Evolutionary conservation across 306 rosid genomes (phyloP), one percentile per base, ranked within the genome.

Genomic region (Crotalaria pallida): DNA sequence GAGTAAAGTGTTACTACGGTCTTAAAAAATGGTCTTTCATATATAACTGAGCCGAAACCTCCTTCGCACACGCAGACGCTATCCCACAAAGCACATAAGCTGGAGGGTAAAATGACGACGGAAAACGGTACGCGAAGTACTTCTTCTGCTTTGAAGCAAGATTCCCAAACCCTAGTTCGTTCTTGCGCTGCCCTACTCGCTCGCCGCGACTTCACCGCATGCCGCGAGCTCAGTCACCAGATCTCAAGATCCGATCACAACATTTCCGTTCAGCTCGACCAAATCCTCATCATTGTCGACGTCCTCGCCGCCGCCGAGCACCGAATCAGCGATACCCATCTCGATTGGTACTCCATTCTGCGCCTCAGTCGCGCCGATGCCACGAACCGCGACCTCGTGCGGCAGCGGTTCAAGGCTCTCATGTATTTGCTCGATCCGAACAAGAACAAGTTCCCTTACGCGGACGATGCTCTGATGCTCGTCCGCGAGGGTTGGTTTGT

Each of bases 401-500:
- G 87, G 13, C 18, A 67, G 10, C 90, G 69, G 51, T 83, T 78
- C 65, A 73, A 75, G 58, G 79, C 49, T 7, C 83, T 92, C 2
- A 31, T 69, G 0, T 66, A 67, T 13, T 83, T 84, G n/a, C 65
- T 84, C 1, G 63, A 77, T 58, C 90, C 85, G 0, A 74, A 50
- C 41, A 64, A 52, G 44, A 90, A 88, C 74, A 23, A 16, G 44
- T 77, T 75, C 10, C 69, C 88, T 1, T 71, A 79, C 17, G 68
- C 86, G 0, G 63, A 60, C 1, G 88, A 74, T 26, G 90, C 92
- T 0, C 50, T 73, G 22, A 23, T 64, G 75, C 80, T 78, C 12
- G 83, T 85, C 2, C 80, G 76, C 7, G 74, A 77, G 9, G 91
- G 96, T 0, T 88, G 92, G 92, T 36, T 10, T 2, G 77, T 77